Evolutionary conservation across 306 rosid genomes (phyloP), one percentile per base, ranked within the genome.

Genomic region (Alnus rubra): DNA sequence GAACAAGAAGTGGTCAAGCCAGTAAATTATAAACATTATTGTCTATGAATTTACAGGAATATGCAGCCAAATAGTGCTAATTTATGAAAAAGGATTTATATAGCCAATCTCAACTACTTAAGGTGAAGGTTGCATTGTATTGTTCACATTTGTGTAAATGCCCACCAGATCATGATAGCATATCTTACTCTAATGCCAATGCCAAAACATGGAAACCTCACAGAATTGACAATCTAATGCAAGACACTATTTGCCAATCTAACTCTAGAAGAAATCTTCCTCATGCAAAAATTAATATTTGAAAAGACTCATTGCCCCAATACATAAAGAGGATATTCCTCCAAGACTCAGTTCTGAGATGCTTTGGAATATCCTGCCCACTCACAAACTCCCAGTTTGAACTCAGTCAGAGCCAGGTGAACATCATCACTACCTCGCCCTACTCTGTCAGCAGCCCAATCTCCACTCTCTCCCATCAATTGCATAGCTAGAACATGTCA

Each of bases 181-280:
- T 28, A 28, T 12, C 68, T 60, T 31, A 30, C 37, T 30, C 7
- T 10, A n/a, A n/a, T n/a, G n/a, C n/a, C n/a, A 60, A 60, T 60
- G 68, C 68, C 35, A 30, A 60, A 60, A 60, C 68, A 60, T 30
- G 68, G 42, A n/a, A n/a, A n/a, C 37, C 30, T 60, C 68, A 30
- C 2, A 12, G 68, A 4, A 35, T 28, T 60, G 37, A 60, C 68
- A 30, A 30, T 60, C 68, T 31, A 60, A 60, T 37, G 33, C 68
- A 59, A 4, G 42, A n/a, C n/a, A 60, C 5, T 30, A 60, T 28
- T 28, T 13, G 0, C 7, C 37, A 13, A 60, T 60, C 35, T 60
- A 60, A 30, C 37, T 31, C 35, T 60, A 60, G 33, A 11, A 60
- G 59, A 60, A 28, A 30, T 60, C 68, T 13, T 60, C 4, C 42